These are phyloP conservation scores for Mrakia frigida DNA, from an alignment of 768 basidiomycete genomes.

Conservation along the genomic window DNA sequence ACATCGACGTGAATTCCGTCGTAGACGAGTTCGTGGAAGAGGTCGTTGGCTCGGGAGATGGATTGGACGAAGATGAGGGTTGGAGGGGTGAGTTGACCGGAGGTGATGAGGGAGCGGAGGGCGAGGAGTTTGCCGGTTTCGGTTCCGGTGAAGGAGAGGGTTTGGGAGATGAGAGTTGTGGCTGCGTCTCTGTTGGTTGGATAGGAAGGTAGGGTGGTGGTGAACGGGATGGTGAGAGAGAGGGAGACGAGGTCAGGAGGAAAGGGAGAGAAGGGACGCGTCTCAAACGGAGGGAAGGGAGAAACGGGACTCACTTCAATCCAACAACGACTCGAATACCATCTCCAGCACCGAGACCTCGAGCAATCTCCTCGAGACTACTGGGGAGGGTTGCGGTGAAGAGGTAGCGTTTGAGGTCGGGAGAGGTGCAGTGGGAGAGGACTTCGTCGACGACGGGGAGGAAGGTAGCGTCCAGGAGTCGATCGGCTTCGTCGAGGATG, in stretches of 20 bases:
- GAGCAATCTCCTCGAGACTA: constrained; percentile 76
- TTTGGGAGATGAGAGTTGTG: constrained; percentile 80
- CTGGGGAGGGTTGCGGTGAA: constrained; percentile 94
- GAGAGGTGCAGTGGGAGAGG: constrained; percentile 65
- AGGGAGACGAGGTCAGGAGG: background rate
- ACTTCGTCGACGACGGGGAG: constrained; percentile 83
- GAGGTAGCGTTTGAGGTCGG: constrained; percentile 72
- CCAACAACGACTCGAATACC: constrained; percentile 94
- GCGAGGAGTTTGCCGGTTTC: constrained; percentile 93
- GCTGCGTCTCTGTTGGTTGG: constrained; percentile 70
- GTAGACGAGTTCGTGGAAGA: constrained; percentile 74
- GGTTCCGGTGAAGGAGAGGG: constrained; percentile 83
- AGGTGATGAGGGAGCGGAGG: constrained; percentile 68
- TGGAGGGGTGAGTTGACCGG: constrained; percentile 71
- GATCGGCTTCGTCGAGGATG: constrained; percentile 84
- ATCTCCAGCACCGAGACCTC: constrained; percentile 67
- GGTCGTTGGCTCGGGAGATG: constrained; percentile 55
- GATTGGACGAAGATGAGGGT: constrained; percentile 89
- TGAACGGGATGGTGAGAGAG: background rate
- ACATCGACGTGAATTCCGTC: constrained; percentile 74
- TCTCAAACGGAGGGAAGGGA: background rate
- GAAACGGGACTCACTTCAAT: constrained; percentile 63
- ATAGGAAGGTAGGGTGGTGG: no score
- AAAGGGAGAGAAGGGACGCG: background rate
- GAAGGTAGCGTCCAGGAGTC: constrained; percentile 85